phyloP scores from a whole-genome alignment of 2,329 filamentous ascomycete genomes.

The Aureobasidium mangrovei region DNA sequence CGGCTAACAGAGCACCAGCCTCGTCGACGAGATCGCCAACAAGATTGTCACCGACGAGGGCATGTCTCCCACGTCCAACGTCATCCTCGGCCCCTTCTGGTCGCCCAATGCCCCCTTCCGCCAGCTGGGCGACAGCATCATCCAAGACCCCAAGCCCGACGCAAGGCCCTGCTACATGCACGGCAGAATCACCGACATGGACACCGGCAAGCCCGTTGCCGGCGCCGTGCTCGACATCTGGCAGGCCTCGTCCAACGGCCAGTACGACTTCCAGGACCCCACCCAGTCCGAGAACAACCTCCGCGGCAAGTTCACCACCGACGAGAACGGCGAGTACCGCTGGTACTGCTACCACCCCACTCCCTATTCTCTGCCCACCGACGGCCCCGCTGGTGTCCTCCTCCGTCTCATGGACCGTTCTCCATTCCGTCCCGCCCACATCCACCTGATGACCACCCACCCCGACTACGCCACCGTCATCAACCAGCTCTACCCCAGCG shows the following conservation, averaged over 20 bases:
- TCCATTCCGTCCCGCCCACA: slow-evolving; percentile 53
- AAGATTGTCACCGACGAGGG: slow-evolving; percentile 51
- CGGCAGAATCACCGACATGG: slow-evolving; percentile 56
- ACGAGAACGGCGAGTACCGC: slow-evolving; percentile 60
- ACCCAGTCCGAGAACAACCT: slow-evolving; percentile 65
- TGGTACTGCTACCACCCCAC: slow-evolving; percentile 71
- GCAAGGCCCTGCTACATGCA: slow-evolving; percentile 60
- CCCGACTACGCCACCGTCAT: slow-evolving; percentile 49
- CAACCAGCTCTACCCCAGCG: slow-evolving; percentile 51
- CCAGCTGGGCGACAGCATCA: slow-evolving; percentile 55
- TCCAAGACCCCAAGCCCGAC: slow-evolving; percentile 51
- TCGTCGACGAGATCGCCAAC: slow-evolving; percentile 60
- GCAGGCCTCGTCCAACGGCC: slow-evolving; percentile 53
- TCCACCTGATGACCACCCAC: slow-evolving; percentile 48
- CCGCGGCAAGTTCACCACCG: slow-evolving; percentile 64
- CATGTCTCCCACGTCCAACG: slow-evolving; percentile 60
- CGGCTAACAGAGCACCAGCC: slow-evolving; percentile 30
- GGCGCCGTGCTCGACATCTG: slow-evolving; percentile 68
- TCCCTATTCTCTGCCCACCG: slow-evolving; percentile 60
- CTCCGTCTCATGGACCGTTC: slow-evolving; percentile 48
- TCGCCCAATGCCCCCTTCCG: slow-evolving; percentile 66
- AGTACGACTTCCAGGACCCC: slow-evolving; percentile 65
- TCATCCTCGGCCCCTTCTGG: slow-evolving; percentile 74
- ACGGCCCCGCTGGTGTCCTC: slow-evolving; percentile 49
- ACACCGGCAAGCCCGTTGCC: slow-evolving; percentile 57